These are phyloP conservation scores for Alternaria arborescens DNA, from an alignment of 2,329 filamentous ascomycete genomes.

Conservation along the genomic window DNA sequence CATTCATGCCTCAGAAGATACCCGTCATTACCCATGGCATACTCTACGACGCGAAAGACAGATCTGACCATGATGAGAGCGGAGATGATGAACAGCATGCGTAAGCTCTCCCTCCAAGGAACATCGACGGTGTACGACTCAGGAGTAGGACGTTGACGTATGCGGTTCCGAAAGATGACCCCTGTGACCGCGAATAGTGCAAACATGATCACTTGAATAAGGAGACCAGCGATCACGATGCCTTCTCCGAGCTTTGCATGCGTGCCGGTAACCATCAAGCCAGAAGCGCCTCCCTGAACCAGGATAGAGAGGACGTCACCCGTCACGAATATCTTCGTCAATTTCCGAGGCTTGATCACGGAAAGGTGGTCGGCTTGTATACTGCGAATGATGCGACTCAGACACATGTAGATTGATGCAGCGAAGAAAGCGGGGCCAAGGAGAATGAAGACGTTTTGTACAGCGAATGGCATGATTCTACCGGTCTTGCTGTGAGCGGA, in stretches of 20 bases:
- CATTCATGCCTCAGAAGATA: background rate
- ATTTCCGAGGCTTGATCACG: background rate
- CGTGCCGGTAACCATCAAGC: constrained; percentile 41
- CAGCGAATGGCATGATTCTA: background rate
- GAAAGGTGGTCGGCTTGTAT: background rate
- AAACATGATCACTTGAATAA: background rate
- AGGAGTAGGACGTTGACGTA: background rate
- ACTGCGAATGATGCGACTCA: background rate
- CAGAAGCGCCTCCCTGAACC: constrained; percentile 53
- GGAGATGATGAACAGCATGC: background rate
- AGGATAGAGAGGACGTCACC: constrained; percentile 56
- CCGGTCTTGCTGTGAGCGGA: background rate
- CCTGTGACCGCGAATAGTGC: background rate
- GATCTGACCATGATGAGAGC: background rate
- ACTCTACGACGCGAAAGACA: background rate
- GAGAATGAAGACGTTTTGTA: background rate
- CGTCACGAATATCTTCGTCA: constrained; percentile 56
- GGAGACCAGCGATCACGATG: background rate
- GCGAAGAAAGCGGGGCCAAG: background rate
- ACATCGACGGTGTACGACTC: background rate
- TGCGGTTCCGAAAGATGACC: background rate
- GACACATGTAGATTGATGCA: background rate
- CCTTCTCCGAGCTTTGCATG: constrained; percentile 15
- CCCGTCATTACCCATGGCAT: background rate
- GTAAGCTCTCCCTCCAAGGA: background rate